A percentile compares a stretch with the other conserved stretches of the same genome.
phyloP scores from a whole-genome alignment of 495 filamentous ascomycete species.

The Penicillium canescens region DNA sequence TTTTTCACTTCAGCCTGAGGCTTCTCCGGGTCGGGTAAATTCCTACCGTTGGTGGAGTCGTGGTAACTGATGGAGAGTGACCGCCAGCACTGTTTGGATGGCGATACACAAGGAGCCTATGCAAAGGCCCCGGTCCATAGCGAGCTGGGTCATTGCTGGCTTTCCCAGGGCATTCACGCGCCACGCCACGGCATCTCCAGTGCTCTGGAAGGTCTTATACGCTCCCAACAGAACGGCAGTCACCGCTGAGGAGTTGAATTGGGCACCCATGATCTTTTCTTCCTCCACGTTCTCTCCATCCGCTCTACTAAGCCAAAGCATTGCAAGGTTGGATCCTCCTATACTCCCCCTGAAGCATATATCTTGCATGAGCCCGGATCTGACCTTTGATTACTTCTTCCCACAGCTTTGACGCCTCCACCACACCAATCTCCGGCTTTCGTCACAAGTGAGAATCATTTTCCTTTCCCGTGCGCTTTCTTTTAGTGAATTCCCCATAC shows the following conservation, averaged over 20 bases:
- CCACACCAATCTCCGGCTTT: too few species aligned
- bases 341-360: too few species aligned
- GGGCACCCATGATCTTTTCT: conserved; percentile 63
- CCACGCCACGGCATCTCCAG: conserved; percentile 83
- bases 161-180: conserved; percentile 64
- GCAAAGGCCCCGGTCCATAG: conserved; percentile 67
- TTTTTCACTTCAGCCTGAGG: conserved; percentile 3
- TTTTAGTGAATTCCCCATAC: too few species aligned
- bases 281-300: too few species aligned
- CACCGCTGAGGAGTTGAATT: conserved; percentile 82
- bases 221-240: conserved; percentile 87
- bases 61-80: conserved; percentile 30
- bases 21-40: background rate
- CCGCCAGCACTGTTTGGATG: conserved; percentile 61
- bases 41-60: background rate
- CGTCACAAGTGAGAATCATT: too few species aligned
- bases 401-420: too few species aligned
- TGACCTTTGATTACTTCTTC: too few species aligned
- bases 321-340: too few species aligned
- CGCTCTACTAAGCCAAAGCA: too few species aligned
- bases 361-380: too few species aligned
- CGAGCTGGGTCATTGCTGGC: conserved; percentile 58
- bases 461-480: too few species aligned
- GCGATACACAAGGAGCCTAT: conserved; percentile 66
- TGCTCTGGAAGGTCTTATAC: conserved; percentile 91